phyloP scores from a whole-genome alignment of 352 stramenopile genomes.

The Phytophthora nicotianae region DNA sequence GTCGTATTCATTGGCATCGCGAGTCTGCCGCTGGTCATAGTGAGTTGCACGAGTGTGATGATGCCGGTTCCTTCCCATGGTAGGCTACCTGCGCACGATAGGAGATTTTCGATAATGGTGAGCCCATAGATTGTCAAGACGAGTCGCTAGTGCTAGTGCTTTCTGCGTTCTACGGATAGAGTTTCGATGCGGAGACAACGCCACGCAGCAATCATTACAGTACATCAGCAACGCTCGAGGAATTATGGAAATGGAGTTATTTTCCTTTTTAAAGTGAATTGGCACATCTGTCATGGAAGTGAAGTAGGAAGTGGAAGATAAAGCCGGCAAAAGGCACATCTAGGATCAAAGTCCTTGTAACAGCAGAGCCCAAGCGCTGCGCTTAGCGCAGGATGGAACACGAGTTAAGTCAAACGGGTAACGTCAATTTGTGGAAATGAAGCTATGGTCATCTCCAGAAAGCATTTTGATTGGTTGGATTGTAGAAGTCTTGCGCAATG shows the following conservation, averaged over 20 bases:
- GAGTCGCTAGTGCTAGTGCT: background rate
- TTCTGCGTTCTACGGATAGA: background rate
- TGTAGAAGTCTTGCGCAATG: conserved; percentile 17
- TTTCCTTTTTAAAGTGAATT: background rate
- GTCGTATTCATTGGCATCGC: conserved; percentile 37
- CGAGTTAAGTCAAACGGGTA: conserved; percentile 21
- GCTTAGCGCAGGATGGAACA: no score
- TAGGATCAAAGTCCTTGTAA: background rate
- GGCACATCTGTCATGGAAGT: conserved; percentile 4
- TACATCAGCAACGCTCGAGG: background rate
- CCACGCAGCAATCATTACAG: conserved; percentile 19
- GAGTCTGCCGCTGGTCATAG: conserved; percentile 47
- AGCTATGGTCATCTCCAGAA: conserved; percentile 18
- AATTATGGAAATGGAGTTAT: conserved; percentile 31
- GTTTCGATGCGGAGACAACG: conserved; percentile 20
- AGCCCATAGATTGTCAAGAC: background rate
- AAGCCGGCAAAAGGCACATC: conserved; percentile 12
- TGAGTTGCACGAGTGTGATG: conserved; percentile 34
- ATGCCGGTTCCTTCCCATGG: conserved; percentile 31
- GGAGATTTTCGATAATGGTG: conserved; percentile 27
- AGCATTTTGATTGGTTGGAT: conserved; percentile 17
- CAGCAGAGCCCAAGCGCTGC: background rate
- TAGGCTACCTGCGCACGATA: conserved; percentile 2
- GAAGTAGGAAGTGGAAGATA: conserved; percentile 18
- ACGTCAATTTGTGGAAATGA: conserved; percentile 14